Evolutionary conservation across 1,139 yeast genomes (phyloP), one percentile per base, ranked within the genome.

Genomic region (Geotrichum fermentans): DNA sequence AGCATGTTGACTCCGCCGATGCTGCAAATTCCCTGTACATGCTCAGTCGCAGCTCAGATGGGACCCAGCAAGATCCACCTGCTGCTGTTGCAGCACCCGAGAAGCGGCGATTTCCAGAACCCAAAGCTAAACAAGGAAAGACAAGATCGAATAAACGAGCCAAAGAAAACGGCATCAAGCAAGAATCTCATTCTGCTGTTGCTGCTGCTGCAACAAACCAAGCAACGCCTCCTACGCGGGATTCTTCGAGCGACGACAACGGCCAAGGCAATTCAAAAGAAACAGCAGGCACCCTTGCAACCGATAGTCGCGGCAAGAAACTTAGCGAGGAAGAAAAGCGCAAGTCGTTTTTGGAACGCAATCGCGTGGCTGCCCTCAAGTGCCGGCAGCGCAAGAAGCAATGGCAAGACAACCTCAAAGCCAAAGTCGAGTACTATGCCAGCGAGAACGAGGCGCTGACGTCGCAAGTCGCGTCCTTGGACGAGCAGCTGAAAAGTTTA

Each of bases 311-410:
- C 51, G 21, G 69, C 61, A 45, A 66, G 60, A 58, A 56, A 28
- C 54, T 63, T 53, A 63, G 74, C 0, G 83, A 79, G 40, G 86
- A 77, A 44, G 92, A 84, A 42, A 88, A 85, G 62, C 77, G 97
- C 28, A 80, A 81, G 63, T 82, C 77, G 58, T 92, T 92, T 59
- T 69, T 92, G 57, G 98, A 92, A 64, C 74, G 97, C 54, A 92
- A 92, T 65, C 75, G 98, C 54, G 80, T 92, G 13, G 99, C 99
- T 0, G 98, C 98, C 0, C 80, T 94, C 35, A 90, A 89, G 66
- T 94, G 97, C 71, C 79, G 99, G 52, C 95, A 87, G 67, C 78
- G 97, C 48, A 94, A 92, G 74, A 92, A 94, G 70, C 90, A 87
- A 63, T 83, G 86, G 73, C 77, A 88, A 39, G 82, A 79, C 52